These are phyloP conservation scores for Hyaloscypha bicolor DNA, from an alignment of 495 filamentous ascomycete species.

Conservation along the genomic window DNA sequence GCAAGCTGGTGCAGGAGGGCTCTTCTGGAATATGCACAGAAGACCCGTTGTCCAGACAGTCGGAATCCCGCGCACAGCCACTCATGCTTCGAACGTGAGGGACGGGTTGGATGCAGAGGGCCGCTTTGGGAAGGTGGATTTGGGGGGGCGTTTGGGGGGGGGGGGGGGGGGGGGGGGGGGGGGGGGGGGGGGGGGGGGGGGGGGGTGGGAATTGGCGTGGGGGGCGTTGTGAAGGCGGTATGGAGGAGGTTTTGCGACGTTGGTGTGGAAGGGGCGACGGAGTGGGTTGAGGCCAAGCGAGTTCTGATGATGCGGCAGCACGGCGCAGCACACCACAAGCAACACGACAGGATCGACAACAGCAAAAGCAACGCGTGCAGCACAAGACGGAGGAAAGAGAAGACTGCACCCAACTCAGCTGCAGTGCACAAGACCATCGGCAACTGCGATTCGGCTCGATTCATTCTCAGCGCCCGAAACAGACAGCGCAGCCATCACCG, in stretches of 20 bases:
- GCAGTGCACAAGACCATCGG: neutral
- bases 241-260: neutral
- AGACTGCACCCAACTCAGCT: neutral
- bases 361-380: neutral
- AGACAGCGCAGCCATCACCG: neutral
- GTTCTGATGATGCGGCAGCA: neutral
- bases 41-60: slow-evolving; percentile 14
- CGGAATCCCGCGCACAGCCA: neutral
- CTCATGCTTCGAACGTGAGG: neutral
- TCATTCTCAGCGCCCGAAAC: neutral
- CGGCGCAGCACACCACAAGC: neutral
- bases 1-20: neutral
- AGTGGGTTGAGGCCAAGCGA: neutral
- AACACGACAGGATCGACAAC: neutral
- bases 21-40: slow-evolving; percentile 27
- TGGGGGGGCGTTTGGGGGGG: neutral
- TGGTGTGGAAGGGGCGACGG: neutral
- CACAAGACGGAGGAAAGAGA: neutral
- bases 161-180: neutral
- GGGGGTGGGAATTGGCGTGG: neutral
- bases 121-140: slow-evolving; percentile 4
- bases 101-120: slow-evolving; percentile 6
- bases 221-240: neutral
- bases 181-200: neutral
- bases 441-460: neutral